Base-by-base conservation (phyloP, 176 grass and related monocot species). In the Oryza meridionalis region DNA sequence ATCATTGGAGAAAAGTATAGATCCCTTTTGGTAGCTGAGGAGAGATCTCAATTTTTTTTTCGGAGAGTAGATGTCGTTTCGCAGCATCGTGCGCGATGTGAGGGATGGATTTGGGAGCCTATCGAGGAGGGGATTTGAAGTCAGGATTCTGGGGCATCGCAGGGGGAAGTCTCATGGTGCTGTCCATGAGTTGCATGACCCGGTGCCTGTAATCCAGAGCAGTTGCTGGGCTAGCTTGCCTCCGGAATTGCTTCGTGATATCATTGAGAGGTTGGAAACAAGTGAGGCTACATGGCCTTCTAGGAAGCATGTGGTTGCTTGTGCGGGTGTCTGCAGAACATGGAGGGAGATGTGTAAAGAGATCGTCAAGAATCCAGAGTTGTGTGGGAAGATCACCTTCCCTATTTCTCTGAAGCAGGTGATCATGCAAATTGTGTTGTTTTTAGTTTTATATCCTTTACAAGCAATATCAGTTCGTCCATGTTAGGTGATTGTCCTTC, bases 331-430 rank as follows among this genome's bases (percentile, higher is more conserved):
- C 50, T 94, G 93, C 75, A 84, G 82, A 81, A 92, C 90, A 83
- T 94, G 93, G 93, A 89, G 90, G 47, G 87, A 94, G 70, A 90
- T 88, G 88, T 90, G 90, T 77, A 90, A 87, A 84, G 93, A 94
- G 75, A 90, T 92, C 40, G 82, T 92, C 49, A 90, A 69, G 74
- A 83, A 26, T 75, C 85, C 85, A 37, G 87, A 94, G 64, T 81
- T 90, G 24, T 86, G 78, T 83, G 90, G 90, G 53, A 91, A 90
- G 65, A 84, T 94, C 15, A 94, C 93, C 69, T 94, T 94, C 84
- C 82, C 87, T 65, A 82, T 88, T 22, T 94, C 93, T 16, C 65
- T 94, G 35, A 94, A 89, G 68, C 92, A 89, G 92, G 92, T 94
- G 58, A 78, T 81, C 25, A 24, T 68, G n/a, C 15, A 51, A 6